A percentile compares a stretch with the other conserved stretches of the same genome.
These are phyloP conservation scores for Galeopsis tetrahit DNA, from an alignment of 257 asterid genomes.

Conservation along the genomic window DNA sequence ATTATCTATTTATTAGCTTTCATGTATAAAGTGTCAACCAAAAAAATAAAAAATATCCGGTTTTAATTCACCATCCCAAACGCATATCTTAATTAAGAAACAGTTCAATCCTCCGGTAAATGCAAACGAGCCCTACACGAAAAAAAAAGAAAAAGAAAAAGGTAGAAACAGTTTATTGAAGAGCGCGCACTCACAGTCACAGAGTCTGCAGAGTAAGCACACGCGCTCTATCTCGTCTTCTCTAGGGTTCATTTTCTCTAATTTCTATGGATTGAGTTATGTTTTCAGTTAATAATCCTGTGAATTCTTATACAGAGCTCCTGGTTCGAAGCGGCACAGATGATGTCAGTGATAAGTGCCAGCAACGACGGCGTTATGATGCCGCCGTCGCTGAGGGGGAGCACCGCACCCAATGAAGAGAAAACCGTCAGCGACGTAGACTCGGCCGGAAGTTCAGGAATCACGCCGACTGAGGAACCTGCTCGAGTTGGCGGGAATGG, in stretches of 20 bases:
- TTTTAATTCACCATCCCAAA: too few species aligned
- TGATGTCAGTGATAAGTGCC: conserved; percentile 32
- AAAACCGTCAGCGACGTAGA: neutral
- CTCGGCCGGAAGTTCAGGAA: conserved; percentile 19
- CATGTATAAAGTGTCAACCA: too few species aligned
- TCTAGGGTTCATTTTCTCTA: conserved; percentile 38
- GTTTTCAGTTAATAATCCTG: neutral
- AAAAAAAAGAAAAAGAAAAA: neutral
- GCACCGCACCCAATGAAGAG: conserved; percentile 14
- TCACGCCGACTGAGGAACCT: conserved; percentile 29
- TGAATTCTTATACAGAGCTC: neutral
- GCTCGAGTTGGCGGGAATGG: conserved; percentile 27
- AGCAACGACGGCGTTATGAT: conserved; percentile 30
- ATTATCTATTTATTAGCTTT: too few species aligned
- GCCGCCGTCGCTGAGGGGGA: conserved; percentile 25
- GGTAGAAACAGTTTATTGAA: neutral
- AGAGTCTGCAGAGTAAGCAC: neutral
- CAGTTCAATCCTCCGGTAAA: too few species aligned
- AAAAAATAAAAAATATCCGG: too few species aligned
- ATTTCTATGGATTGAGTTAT: conserved; percentile 30
- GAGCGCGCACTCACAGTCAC: conserved; percentile 30
- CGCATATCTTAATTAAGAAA: too few species aligned
- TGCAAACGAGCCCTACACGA: too few species aligned
- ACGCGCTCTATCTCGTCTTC: conserved; percentile 25
- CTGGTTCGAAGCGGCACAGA: conserved; percentile 28